Evolutionary conservation across 805 yeast genomes (phyloP).

Genomic region (Sugiyamaella smithiae): DNA sequence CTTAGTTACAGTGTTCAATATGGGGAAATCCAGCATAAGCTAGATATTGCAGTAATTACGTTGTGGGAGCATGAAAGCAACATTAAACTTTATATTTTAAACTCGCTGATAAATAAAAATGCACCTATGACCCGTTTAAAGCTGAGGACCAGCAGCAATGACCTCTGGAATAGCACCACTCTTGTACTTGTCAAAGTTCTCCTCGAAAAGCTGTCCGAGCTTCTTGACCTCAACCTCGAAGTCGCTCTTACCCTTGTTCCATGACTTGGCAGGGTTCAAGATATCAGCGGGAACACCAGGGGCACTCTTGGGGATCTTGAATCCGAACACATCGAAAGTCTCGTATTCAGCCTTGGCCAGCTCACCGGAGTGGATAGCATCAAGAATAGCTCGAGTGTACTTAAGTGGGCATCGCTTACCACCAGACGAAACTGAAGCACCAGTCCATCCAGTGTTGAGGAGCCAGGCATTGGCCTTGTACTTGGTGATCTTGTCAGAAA

Average conservation of each 20-base stretch:
- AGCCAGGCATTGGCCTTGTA: constrained; percentile 94
- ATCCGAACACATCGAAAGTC: constrained; percentile 79
- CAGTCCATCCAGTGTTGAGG: constrained; percentile 98
- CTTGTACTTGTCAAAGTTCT: constrained; percentile 83
- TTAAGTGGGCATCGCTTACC: constrained; percentile 97
- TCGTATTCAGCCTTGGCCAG: constrained; percentile 78
- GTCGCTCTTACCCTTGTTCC: constrained; percentile 60
- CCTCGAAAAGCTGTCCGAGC: constrained; percentile 74
- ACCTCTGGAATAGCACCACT: constrained; percentile 83
- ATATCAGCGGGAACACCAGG: constrained; percentile 80
- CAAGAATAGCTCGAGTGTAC: constrained; percentile 94
- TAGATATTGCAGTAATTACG: too few species aligned
- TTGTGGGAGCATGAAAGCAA: too few species aligned
- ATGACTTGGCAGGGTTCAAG: constrained; percentile 80
- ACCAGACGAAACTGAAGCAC: constrained; percentile 85
- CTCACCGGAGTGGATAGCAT: constrained; percentile 90
- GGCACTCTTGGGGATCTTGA: constrained; percentile 78
- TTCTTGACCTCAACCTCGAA: constrained; percentile 55
- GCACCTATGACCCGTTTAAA: constrained; percentile 29
- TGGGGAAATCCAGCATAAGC: too few species aligned
- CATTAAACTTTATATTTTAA: too few species aligned
- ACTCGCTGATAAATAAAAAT: too few species aligned
- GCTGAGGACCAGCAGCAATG: constrained; percentile 85
- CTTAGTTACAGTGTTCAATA: too few species aligned
- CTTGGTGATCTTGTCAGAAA: constrained; percentile 84